Evolutionary conservation across 2,329 filamentous ascomycete genomes (phyloP), one percentile per base, ranked within the genome.

Genomic region (Pseudopithomyces maydicus): DNA sequence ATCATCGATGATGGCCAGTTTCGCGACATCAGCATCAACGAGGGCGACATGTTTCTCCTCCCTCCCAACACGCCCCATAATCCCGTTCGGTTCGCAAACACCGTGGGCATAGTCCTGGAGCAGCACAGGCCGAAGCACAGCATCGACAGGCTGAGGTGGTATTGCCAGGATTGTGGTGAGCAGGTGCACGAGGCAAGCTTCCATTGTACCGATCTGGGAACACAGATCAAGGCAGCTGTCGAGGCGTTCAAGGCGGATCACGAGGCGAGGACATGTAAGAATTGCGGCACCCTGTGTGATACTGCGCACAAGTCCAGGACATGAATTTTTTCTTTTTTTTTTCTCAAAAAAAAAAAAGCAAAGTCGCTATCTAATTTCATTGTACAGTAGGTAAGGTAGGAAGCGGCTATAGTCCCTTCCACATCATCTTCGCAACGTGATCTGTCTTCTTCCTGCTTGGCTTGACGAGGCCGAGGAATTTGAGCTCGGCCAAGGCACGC

Each of bases 21-120:
- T 78, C 85, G 87, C 64, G 94, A 98, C 78, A 86, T 98, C 62
- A 83, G 92, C 72, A 97, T 98, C 79, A 85, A 88, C 70, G 92
- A 98, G 79, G 94, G 94, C 62, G 92, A 95, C 66, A 90, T 98
- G 85, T 98, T 97, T 77, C 82, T 98, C 4, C 85, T 99, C 1
- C 94, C 94, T 0, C 85, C 88, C n/a, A 93, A 97, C 77, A 95
- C 90, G n/a, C 94, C 94, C 23, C 94, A 98, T 79, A 97, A 96
- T 77, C 94, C 95, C 0, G 91, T 98, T 33, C 87, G 94, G 56
- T 98, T 97, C 78, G 90, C 90, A 70, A 82, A 96, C 78, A 97
- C 94, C 0, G 92, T 98, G n/a, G 94, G 94, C 32, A 83, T 98
- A 48, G 94, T 98, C 33, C 82, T 98, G 56, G 94, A 98, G 82